Evolutionary conservation across 192 early-diverging fungal species (phyloP).

Genomic region (Mortierella alpina): DNA sequence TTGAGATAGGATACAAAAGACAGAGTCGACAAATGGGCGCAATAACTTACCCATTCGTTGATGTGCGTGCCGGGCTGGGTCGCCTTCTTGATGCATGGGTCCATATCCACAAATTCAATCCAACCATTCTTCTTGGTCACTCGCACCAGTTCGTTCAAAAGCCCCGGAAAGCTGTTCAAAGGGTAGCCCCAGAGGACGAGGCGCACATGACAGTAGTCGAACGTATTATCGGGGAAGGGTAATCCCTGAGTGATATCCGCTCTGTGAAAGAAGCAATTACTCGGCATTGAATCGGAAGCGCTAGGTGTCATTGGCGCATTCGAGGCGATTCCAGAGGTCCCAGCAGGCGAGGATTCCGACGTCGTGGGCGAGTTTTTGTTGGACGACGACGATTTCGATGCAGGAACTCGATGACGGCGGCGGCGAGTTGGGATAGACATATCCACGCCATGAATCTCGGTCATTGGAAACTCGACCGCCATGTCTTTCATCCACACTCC

Average conservation of each 20-base stretch:
- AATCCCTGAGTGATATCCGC: conserved; percentile 52
- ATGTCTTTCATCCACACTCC: conserved; percentile 52
- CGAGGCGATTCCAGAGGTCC: not conserved
- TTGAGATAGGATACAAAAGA: not conserved
- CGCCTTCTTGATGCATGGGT: conserved; percentile 42
- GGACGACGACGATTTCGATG: not conserved
- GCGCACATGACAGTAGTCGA: conserved; percentile 58
- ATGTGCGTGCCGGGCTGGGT: conserved; percentile 32
- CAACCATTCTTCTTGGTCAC: conserved; percentile 51
- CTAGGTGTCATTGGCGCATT: too few relatives aligned
- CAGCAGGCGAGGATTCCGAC: too few relatives aligned
- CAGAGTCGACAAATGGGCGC: not conserved
- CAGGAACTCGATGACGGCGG: conserved; percentile 12
- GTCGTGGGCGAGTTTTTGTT: not conserved
- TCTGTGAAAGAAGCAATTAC: conserved; percentile 58
- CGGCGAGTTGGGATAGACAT: conserved; percentile 26
- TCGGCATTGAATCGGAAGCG: conserved; percentile 35
- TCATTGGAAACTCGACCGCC: conserved; percentile 48
- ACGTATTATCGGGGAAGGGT: conserved; percentile 55
- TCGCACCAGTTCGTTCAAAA: conserved; percentile 44
- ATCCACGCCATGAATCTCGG: conserved; percentile 48
- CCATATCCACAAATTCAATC: conserved; percentile 54
- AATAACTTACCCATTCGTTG: conserved; percentile 51
- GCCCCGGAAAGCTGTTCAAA: conserved; percentile 35
- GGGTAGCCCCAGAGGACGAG: conserved; percentile 46